Conservation (phyloP, 1,284 basidiomycete species). For the Vanrija sp. region DNA sequence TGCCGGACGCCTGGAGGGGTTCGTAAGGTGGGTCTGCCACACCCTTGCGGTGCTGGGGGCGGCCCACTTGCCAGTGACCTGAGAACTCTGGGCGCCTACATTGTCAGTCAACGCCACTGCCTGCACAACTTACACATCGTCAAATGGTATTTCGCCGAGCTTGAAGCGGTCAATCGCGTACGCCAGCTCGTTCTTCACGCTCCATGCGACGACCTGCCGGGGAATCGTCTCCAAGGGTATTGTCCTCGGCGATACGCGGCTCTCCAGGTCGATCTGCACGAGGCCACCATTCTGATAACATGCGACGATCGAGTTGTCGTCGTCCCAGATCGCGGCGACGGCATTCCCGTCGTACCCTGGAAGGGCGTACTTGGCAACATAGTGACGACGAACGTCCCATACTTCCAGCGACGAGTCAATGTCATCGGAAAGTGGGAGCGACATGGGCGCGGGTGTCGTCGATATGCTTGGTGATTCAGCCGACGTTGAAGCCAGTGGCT, state of each 20-base stretch:
- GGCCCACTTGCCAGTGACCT: slow-evolving; percentile 43
- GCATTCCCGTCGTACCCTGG: slow-evolving; percentile 27
- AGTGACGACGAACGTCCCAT: slow-evolving; percentile 78
- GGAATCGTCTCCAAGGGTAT: slow-evolving; percentile 64
- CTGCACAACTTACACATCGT: slow-evolving; percentile 63
- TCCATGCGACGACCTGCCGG: slow-evolving; percentile 66
- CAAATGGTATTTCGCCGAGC: slow-evolving; percentile 72
- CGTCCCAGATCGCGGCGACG: slow-evolving; percentile 64
- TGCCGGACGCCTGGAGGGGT: slow-evolving; percentile 34
- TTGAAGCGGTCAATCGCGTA: slow-evolving; percentile 62
- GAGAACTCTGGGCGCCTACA: slow-evolving; percentile 56
- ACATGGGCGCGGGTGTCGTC: slow-evolving; percentile 4
- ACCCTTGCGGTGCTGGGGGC: slow-evolving; percentile 28
- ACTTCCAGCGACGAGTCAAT: slow-evolving; percentile 60
- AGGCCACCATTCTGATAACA: slow-evolving; percentile 73
- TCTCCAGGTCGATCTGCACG: slow-evolving; percentile 65
- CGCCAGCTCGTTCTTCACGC: slow-evolving; percentile 61
- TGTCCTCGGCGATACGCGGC: slow-evolving; percentile 8
- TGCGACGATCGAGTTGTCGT: slow-evolving; percentile 69
- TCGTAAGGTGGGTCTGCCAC: slow-evolving; percentile 45
- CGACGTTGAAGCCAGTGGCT: slow-evolving; percentile 6
- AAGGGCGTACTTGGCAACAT: slow-evolving; percentile 77
- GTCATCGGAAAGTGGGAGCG: slow-evolving; percentile 18
- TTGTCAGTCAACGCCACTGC: not conserved
- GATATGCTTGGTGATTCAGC: not conserved